These are phyloP conservation scores for Xylaria sp. DNA, from an alignment of 2,329 filamentous ascomycete species.

Conservation along the genomic window DNA sequence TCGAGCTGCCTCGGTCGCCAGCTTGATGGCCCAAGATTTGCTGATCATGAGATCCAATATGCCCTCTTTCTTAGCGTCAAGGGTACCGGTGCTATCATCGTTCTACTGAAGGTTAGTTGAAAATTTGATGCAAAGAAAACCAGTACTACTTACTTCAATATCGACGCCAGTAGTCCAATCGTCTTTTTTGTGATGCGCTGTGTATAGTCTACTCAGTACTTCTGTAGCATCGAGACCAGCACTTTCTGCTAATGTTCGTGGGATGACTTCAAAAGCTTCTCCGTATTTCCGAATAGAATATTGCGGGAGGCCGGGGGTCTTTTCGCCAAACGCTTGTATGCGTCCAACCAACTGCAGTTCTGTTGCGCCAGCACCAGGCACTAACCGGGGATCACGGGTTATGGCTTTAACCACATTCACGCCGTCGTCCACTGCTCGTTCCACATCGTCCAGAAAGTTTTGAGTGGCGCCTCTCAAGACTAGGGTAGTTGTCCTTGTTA, in stretches of 20 bases:
- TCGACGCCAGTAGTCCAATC: constrained; percentile 94
- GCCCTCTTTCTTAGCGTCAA: constrained; percentile 87
- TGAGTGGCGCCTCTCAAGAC: constrained; percentile 95
- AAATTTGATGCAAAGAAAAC: not conserved
- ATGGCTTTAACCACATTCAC: constrained; percentile 99
- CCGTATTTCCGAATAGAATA: constrained; percentile 98
- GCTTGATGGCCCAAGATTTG: constrained; percentile 96
- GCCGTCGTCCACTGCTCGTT: constrained; percentile 96
- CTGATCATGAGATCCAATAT: constrained; percentile 92
- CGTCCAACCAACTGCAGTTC: constrained; percentile 94
- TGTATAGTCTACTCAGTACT: constrained; percentile 89
- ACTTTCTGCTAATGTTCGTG: constrained; percentile 91
- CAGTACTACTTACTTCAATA: constrained; percentile 72
- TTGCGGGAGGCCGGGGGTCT: constrained; percentile 90
- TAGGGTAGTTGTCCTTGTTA: constrained; percentile 91
- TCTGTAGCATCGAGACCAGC: constrained; percentile 98
- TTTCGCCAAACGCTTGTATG: constrained; percentile 89
- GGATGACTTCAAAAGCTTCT: constrained; percentile 97
- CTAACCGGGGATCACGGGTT: constrained; percentile 88
- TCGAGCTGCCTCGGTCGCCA: constrained; percentile 92
- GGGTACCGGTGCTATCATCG: constrained; percentile 64
- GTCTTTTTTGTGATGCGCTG: constrained; percentile 88
- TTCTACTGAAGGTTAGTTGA: constrained; percentile 28
- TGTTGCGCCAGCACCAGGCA: constrained; percentile 92
- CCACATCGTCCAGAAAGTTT: constrained; percentile 96